Evolutionary conservation across 2,329 filamentous ascomycete species (phyloP), one percentile per base, ranked within the genome.

Genomic region (Emericellopsis atlantica): DNA sequence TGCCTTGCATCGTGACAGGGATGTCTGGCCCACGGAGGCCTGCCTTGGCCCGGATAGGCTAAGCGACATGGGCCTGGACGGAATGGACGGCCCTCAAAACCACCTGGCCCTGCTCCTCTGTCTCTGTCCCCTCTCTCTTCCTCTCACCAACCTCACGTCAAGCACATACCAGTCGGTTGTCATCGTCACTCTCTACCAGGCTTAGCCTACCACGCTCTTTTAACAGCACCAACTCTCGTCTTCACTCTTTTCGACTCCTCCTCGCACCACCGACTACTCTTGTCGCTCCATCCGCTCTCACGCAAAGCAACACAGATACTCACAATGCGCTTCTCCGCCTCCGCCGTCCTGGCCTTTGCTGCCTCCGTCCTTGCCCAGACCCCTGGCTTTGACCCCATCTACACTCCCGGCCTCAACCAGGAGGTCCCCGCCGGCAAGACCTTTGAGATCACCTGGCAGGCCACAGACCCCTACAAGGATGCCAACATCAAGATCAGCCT

Each of bases 321-420:
- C 67, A 76, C 69, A 45, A 78, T 79, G 73, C 69, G 65, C 53
- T 75, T 70, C 64, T 56, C 68, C 50, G 55, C 63, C 51, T 59
- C 68, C 45, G 59, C 72, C 53, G 48, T 71, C 48, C 50, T 76
- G 61, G 72, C 72, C 54, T 62, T 72, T 47, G 65, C 65, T 51
- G 62, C 63, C 59, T 56, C 67, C 46, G 68, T 57, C 47, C 47
- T 74, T 44, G 74, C 74, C 39, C 72, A 76, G 59, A 71, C 68
- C 38, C 43, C 59, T n/a, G 68, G 67, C 52, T 81, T 79, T 60
- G 66, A 76, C 54, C 57, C 65, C 52, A 62, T 81, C 54, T 62
- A 53, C 50, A 58, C 58, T 44, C 76, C 76, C 44, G 47, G 51
- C 26, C 33, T 61, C 40, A 59, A 59, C 50, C 57, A 71, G 55